Evolutionary conservation across 257 asterid species (phyloP).

Genomic region (Schizonepeta tenuifolia): DNA sequence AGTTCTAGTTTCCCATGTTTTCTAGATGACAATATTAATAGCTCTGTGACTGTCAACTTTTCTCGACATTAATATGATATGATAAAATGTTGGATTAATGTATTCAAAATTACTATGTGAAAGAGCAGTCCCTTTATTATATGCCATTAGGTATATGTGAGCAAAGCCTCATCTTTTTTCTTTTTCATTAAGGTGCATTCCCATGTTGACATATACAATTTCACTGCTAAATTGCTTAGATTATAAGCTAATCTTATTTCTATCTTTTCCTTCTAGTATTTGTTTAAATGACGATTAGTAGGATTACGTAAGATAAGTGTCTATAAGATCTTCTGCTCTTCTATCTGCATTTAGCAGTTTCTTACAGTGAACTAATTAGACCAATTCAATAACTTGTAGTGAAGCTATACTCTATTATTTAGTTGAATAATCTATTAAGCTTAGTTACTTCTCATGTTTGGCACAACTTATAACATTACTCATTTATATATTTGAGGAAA

Average conservation of each 20-base stretch:
- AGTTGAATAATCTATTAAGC: neutral
- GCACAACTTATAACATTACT: neutral
- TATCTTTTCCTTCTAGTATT: too few relatives aligned
- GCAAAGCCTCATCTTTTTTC: conserved; percentile 19
- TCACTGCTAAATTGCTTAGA: too few relatives aligned
- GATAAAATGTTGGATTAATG: conserved; percentile 22
- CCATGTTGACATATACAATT: too few relatives aligned
- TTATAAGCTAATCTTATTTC: too few relatives aligned
- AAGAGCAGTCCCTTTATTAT: neutral
- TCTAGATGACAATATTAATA: conserved; percentile 3
- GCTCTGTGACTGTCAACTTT: neutral
- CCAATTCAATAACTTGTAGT: neutral
- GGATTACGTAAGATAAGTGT: neutral
- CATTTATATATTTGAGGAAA: too few relatives aligned
- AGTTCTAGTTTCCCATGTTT: neutral
- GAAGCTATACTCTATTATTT: neutral
- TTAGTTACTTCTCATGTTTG: conserved; percentile 8
- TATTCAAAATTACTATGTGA: neutral
- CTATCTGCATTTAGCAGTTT: neutral
- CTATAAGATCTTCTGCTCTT: neutral
- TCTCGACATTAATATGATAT: neutral
- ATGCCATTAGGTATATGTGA: neutral
- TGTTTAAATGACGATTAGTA: too few relatives aligned
- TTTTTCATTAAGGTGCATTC: conserved; percentile 7
- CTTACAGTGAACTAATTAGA: neutral